These are phyloP conservation scores for Athelia sp. DNA, from an alignment of 1,284 basidiomycete species.

Conservation along the genomic window DNA sequence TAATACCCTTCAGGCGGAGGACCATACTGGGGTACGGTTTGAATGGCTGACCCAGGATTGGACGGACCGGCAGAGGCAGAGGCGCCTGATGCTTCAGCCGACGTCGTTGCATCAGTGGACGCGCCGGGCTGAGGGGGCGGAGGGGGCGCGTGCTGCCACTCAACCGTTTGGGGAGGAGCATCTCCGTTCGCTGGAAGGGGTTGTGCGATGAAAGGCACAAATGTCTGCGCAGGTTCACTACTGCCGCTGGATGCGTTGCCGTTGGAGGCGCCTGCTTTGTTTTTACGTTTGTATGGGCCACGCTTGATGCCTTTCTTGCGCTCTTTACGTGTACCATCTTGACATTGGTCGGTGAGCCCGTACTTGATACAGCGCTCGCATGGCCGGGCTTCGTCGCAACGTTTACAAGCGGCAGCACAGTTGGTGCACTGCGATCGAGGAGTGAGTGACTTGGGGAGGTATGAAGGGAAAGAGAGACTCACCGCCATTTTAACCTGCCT, in stretches of 20 bases:
- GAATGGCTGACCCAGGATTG: neutral
- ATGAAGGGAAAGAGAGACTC: constrained; percentile 28
- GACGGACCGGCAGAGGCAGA: neutral
- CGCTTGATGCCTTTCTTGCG: constrained; percentile 83
- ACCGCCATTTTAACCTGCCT: constrained; percentile 89
- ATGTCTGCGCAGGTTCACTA: neutral
- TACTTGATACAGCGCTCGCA: constrained; percentile 82
- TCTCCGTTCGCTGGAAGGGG: neutral
- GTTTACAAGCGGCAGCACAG: constrained; percentile 82
- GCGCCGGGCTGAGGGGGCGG: neutral
- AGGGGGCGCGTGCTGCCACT: neutral
- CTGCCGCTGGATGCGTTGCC: too few relatives aligned
- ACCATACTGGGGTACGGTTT: too few relatives aligned
- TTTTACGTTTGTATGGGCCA: constrained; percentile 80
- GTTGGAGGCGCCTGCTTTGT: constrained; percentile 28
- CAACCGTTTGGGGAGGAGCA: neutral
- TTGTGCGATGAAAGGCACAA: neutral
- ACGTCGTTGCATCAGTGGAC: neutral
- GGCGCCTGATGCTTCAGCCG: neutral
- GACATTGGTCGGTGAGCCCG: constrained; percentile 62
- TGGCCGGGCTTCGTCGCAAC: constrained; percentile 76
- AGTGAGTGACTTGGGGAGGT: neutral
- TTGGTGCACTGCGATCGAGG: constrained; percentile 65
- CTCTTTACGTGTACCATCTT: constrained; percentile 77
- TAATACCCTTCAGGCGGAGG: constrained; percentile 3